Conservation (phyloP, 2,329 filamentous ascomycete genomes). For the Fusarium sp. region DNA sequence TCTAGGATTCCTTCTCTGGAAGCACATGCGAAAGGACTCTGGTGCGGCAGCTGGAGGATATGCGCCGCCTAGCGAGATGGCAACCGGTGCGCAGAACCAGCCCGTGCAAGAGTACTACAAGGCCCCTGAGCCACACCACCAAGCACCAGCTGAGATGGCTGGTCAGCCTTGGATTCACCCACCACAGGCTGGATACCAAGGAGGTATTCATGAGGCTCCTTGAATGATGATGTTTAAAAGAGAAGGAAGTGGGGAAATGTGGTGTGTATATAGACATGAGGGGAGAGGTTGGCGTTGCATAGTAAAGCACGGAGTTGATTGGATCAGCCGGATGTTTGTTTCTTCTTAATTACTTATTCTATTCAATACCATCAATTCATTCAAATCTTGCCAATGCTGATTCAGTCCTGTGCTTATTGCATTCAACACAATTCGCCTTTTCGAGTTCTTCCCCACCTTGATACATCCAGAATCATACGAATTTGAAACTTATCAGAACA, state of each 20-base stretch:
- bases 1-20: slow-evolving; percentile 44
- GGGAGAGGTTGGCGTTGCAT: not conserved
- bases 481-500: too few relatives aligned
- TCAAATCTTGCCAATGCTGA: not conserved
- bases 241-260: not conserved
- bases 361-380: not conserved
- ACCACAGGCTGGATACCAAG: slow-evolving; percentile 10
- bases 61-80: slow-evolving; percentile 10
- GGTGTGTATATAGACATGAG: not conserved
- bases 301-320: slow-evolving; percentile 28
- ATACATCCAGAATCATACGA: too few relatives aligned
- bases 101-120: slow-evolving; percentile 33
- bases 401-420: not conserved
- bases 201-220: slow-evolving; percentile 35
- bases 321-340: slow-evolving; percentile 2
- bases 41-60: slow-evolving; percentile 5
- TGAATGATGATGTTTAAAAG: not conserved
- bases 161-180: slow-evolving; percentile 28
- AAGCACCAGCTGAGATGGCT: slow-evolving; percentile 25
- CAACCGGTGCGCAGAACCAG: slow-evolving; percentile 5
- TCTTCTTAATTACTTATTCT: slow-evolving; percentile 9
- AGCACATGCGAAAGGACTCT: slow-evolving; percentile 22
- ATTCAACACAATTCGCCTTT: not conserved
- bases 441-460: too few relatives aligned
- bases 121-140: slow-evolving; percentile 1